Evolutionary conservation across 495 filamentous ascomycete species (phyloP), one percentile per base, ranked within the genome.

Genomic region (Penicillium lagena): DNA sequence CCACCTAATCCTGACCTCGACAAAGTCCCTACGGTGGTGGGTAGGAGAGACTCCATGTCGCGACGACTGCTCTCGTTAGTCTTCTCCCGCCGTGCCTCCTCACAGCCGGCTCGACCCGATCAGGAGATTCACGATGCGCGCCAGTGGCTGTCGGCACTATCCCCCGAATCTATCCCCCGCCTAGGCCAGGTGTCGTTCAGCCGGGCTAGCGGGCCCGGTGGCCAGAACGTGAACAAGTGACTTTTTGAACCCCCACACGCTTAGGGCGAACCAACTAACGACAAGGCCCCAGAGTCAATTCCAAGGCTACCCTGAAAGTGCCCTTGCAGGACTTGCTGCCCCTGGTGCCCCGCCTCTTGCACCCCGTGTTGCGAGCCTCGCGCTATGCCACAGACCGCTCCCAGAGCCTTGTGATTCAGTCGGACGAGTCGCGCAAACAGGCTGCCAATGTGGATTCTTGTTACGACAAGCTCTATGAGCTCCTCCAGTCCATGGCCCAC

Each of bases 181-280:
- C 73, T 79, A 37, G 79, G 83, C 42, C 77, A 81, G 40, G 66
- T 91, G 15, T 79, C 73, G 7, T 96, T 84, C 61, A 87, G 87
- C 47, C 77, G 89, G 17, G 90, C 91, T n/a, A 88, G 87, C 44
- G 93, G 93, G 0, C 87, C 91, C 9, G 93, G 93, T 13, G 93
- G 93, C 7, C 93, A 98, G 58, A 91, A 96, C 68, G 88, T 93
- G 36, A 98, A 98, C 66, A 96, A 96, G 91, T 96, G 71, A 49
- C 80, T 72, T 4, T 22, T 22, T 22, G 0, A 3, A 22, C 22
- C 22, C 22, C 22, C 22, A 22, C 22, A 22, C 22, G 22, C 22
- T 22, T 22, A 22, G 22, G 22, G 2, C 22, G 22, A 22, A 22
- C 22, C 6, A 22, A 22, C 22, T 4, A 6, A 40, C 45, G 29